phyloP scores from a whole-genome alignment of 805 yeast genomes.

The Metschnikowia hibisci region DNA sequence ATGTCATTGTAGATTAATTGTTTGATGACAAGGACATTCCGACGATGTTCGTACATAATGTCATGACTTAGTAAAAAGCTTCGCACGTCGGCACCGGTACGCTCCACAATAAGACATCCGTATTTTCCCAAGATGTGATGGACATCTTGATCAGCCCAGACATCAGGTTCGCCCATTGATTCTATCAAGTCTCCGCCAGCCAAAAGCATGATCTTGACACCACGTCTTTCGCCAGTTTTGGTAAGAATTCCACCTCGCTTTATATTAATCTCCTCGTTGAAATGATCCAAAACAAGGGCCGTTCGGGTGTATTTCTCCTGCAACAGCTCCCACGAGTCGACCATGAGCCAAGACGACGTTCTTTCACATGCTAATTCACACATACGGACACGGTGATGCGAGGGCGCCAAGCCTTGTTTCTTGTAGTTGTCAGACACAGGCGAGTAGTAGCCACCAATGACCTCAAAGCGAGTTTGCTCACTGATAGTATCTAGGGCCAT shows the following conservation, averaged over 20 bases:
- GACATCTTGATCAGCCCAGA: slow-evolving; percentile 95
- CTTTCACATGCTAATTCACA: slow-evolving; percentile 97
- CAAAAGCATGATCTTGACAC: slow-evolving; percentile 89
- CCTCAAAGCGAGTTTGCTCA: slow-evolving; percentile 91
- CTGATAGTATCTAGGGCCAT: slow-evolving; percentile 94
- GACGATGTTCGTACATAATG: slow-evolving; percentile 93
- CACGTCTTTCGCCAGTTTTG: slow-evolving; percentile 57
- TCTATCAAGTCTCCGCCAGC: slow-evolving; percentile 98
- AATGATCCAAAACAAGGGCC: slow-evolving; percentile 92
- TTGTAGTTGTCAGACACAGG: slow-evolving; percentile 92
- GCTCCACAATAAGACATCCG: slow-evolving; percentile 93
- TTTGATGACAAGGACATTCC: slow-evolving; percentile 89
- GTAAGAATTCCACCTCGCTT: slow-evolving; percentile 79
- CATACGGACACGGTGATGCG: slow-evolving; percentile 92
- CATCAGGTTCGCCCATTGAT: slow-evolving; percentile 99
- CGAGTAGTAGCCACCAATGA: slow-evolving; percentile 92
- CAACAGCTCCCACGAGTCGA: slow-evolving; percentile 97
- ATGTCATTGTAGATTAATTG: slow-evolving; percentile 96
- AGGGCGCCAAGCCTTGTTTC: slow-evolving; percentile 87
- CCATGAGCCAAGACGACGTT: slow-evolving; percentile 97
- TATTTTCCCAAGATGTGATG: slow-evolving; percentile 94
- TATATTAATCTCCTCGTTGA: slow-evolving; percentile 90
- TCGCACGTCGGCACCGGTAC: slow-evolving; percentile 95
- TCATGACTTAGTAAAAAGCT: slow-evolving; percentile 89
- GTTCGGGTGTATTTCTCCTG: slow-evolving; percentile 91